Evolutionary conservation across 148 eudicot species (phyloP).

Genomic region (Diospyros lotus): DNA sequence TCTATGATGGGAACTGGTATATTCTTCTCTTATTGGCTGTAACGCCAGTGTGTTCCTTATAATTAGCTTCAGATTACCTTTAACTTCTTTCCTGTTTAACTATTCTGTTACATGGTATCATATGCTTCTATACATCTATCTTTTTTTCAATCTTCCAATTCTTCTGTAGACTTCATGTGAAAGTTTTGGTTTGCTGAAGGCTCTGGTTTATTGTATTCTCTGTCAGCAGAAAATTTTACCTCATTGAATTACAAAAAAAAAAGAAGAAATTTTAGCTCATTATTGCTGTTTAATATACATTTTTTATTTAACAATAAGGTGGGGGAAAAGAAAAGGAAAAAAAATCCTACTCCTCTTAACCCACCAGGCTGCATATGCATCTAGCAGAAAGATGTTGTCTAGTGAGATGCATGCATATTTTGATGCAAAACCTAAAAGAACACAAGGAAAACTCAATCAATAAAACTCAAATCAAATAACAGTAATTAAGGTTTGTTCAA

Average conservation of each 20-base stretch:
- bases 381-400: not conserved
- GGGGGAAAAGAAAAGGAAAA: too few species aligned
- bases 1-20: constrained; percentile 75
- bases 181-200: not conserved
- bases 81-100: not conserved
- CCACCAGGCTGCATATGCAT: not conserved
- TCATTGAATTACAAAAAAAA: too few species aligned
- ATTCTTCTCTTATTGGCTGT: not conserved
- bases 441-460: too few species aligned
- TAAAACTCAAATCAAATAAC: too few species aligned
- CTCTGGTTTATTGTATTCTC: not conserved
- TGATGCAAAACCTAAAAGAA: too few species aligned
- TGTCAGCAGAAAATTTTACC: not conserved
- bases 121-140: not conserved
- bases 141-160: not conserved
- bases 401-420: too few species aligned
- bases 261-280: too few species aligned
- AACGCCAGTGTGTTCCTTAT: not conserved
- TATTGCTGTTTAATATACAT: too few species aligned
- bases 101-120: not conserved
- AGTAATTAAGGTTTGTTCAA: too few species aligned
- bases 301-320: too few species aligned
- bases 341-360: not conserved
- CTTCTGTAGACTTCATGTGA: not conserved
- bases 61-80: not conserved